Conservation (phyloP, 73 alveolate species). For the Effrenium voratum region DNA sequence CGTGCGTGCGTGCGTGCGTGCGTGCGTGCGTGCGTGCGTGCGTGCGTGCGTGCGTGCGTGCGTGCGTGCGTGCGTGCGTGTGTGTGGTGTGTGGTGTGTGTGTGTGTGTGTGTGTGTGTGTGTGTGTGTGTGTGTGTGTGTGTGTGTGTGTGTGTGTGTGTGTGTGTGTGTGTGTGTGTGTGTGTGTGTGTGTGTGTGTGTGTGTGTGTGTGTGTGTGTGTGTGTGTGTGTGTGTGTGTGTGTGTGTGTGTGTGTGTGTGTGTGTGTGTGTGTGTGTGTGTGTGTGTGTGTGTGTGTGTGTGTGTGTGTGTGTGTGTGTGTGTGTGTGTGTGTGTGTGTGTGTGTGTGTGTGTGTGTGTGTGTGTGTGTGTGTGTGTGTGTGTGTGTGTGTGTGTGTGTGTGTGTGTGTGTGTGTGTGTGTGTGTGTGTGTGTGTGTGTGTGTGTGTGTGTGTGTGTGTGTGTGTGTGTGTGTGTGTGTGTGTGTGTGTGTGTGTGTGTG, state of each 20-base stretch:
- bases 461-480: not conserved
- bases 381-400: not conserved
- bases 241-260: constrained; percentile 17
- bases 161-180: constrained; percentile 26
- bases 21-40: not conserved
- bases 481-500: not conserved
- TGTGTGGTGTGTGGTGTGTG: not conserved
- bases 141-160: constrained; percentile 1
- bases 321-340: not conserved
- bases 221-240: constrained; percentile 31
- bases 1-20: not conserved
- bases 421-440: not conserved
- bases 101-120: not conserved
- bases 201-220: constrained; percentile 21
- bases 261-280: not conserved
- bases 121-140: constrained; percentile 7
- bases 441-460: not conserved
- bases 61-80: not conserved
- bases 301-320: not conserved
- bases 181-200: constrained; percentile 31
- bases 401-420: not conserved
- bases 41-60: not conserved
- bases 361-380: not conserved
- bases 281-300: not conserved
- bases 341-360: not conserved